These are phyloP conservation scores for Psophocarpus tetragonolobus DNA, from an alignment of 306 rosid species.

Conservation along the genomic window DNA sequence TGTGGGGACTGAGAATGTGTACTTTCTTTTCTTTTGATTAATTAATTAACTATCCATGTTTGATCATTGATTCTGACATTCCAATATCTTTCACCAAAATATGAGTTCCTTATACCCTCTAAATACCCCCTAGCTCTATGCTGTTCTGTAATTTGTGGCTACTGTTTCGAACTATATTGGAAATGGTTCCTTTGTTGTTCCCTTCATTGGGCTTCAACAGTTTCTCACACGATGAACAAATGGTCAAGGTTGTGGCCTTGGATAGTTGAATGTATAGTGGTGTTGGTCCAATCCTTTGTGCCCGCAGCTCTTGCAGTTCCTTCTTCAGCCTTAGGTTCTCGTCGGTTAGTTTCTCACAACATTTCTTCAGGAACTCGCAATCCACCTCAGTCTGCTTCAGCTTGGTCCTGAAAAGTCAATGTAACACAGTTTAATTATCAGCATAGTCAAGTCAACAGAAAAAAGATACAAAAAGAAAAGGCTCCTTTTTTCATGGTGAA, in stretches of 20 bases:
- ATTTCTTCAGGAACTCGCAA: conserved; percentile 62
- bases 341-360: conserved; percentile 49
- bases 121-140: conserved; percentile 11
- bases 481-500: neutral
- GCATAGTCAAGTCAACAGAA: conserved; percentile 5
- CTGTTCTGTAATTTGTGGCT: conserved; percentile 24
- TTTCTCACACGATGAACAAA: conserved; percentile 51
- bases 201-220: conserved; percentile 30
- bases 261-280: conserved; percentile 38
- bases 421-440: neutral
- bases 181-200: neutral
- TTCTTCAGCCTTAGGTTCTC: conserved; percentile 72
- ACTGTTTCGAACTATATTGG: neutral
- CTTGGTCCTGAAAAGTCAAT: conserved; percentile 62
- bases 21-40: neutral
- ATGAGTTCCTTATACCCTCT: neutral
- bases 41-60: neutral
- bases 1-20: neutral
- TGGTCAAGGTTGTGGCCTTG: conserved; percentile 39
- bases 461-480: neutral
- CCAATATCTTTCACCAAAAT: neutral
- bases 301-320: conserved; percentile 68
- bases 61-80: conserved; percentile 26
- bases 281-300: conserved; percentile 43
- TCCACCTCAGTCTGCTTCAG: conserved; percentile 79